These are phyloP conservation scores for Pseudisothecium myosuroides DNA, from an alignment of 225 moss, liverwort and hornwort genomes.

Conservation along the genomic window DNA sequence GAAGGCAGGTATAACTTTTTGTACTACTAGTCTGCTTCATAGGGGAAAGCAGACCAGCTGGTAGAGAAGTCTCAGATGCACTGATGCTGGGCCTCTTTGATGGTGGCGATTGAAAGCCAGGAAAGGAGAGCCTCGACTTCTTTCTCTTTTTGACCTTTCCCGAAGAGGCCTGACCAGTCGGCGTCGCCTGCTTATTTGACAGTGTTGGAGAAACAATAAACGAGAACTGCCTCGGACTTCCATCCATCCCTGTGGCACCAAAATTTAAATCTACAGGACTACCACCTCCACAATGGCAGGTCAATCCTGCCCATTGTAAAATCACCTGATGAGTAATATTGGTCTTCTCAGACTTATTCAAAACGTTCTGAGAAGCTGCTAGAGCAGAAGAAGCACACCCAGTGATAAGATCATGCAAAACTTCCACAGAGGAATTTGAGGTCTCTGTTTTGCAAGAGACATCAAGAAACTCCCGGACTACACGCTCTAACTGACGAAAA, in stretches of 20 bases:
- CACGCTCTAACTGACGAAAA: conserved; percentile 30
- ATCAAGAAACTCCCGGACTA: conserved; percentile 27
- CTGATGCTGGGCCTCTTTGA: conserved; percentile 8
- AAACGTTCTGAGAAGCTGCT: conserved; percentile 37
- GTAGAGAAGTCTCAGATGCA: conserved; percentile 2
- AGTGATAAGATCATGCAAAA: conserved; percentile 38
- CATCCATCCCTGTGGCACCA: conserved; percentile 1
- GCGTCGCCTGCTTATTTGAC: neutral
- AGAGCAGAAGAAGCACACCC: conserved; percentile 41
- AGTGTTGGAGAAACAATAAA: neutral
- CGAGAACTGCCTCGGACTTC: conserved; percentile 7
- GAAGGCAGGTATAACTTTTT: conserved; percentile 25
- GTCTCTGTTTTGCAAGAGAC: conserved; percentile 8
- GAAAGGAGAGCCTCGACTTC: conserved; percentile 23
- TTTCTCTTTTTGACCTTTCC: conserved; percentile 30
- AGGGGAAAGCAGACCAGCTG: conserved; percentile 29
- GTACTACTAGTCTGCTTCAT: conserved; percentile 28
- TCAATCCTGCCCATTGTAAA: conserved; percentile 43
- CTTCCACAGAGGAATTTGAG: conserved; percentile 21
- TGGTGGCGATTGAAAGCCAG: conserved; percentile 7
- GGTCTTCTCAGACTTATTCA: conserved; percentile 41
- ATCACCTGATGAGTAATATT: conserved; percentile 46
- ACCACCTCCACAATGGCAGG: conserved; percentile 44
- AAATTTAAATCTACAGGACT: conserved; percentile 10
- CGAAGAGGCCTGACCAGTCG: neutral